A percentile compares a stretch with the other conserved stretches of the same genome.
Evolutionary conservation across 257 asterid genomes (phyloP).

Genomic region (Gentiana macrophylla): DNA sequence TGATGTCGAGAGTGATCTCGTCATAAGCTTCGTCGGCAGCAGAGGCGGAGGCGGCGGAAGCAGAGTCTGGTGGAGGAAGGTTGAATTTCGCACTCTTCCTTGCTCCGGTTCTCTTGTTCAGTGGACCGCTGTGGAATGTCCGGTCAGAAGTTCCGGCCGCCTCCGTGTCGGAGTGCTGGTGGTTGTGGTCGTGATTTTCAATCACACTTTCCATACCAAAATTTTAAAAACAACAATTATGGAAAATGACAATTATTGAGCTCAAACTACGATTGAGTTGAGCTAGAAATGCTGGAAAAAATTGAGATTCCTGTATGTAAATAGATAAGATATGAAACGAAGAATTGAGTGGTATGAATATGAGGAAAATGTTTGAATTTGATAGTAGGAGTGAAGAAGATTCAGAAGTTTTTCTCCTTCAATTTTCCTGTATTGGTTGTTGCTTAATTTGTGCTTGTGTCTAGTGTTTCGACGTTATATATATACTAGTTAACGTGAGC

Average conservation of each 20-base stretch:
- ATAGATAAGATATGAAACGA: too few relatives aligned
- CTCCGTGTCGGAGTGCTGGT: conserved; percentile 61
- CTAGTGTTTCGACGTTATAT: too few relatives aligned
- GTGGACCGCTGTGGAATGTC: conserved; percentile 44
- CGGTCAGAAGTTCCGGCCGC: conserved; percentile 23
- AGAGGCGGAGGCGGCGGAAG: background rate
- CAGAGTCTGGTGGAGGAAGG: conserved; percentile 26
- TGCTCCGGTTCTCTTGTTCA: conserved; percentile 40
- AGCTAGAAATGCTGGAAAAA: background rate
- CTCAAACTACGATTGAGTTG: background rate
- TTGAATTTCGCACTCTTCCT: conserved; percentile 64
- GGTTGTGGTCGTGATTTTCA: conserved; percentile 35
- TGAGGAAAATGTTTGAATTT: too few relatives aligned
- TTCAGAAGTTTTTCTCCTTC: too few relatives aligned
- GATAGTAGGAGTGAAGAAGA: too few relatives aligned
- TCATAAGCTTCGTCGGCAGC: conserved; percentile 49
- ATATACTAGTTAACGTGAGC: too few relatives aligned
- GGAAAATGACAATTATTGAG: background rate
- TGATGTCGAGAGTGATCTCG: conserved; percentile 82
- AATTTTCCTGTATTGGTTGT: too few relatives aligned
- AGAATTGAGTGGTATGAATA: too few relatives aligned
- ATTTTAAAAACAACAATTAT: background rate
- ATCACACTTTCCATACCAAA: background rate
- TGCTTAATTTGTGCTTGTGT: too few relatives aligned
- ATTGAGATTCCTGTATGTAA: too few relatives aligned